Conservation (phyloP, 2,329 filamentous ascomycete species). For the Graphiopsis chlorocephala region DNA sequence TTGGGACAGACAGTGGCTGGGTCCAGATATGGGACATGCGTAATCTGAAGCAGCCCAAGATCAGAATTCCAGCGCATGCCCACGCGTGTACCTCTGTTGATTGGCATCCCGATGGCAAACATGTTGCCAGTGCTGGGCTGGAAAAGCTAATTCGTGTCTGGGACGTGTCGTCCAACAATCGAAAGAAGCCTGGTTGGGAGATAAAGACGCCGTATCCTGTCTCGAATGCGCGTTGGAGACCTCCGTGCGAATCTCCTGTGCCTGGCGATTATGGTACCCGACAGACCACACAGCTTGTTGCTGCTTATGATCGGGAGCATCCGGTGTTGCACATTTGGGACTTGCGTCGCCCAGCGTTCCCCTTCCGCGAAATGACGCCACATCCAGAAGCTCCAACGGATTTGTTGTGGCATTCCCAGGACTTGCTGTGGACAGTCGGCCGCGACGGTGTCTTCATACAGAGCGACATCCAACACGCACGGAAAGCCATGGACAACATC, state of each 20-base stretch:
- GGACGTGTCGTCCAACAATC: conserved; percentile 58
- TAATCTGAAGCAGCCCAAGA: conserved; percentile 54
- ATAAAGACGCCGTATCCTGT: conserved; percentile 62
- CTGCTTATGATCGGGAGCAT: conserved; percentile 61
- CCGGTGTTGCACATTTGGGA: conserved; percentile 64
- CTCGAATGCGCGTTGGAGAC: conserved; percentile 61
- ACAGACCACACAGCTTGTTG: conserved; percentile 61
- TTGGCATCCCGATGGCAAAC: conserved; percentile 66
- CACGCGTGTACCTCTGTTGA: conserved; percentile 58
- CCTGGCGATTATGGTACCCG: conserved; percentile 51
- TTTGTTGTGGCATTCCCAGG: conserved; percentile 62
- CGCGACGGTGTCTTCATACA: conserved; percentile 61
- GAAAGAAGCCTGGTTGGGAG: conserved; percentile 58
- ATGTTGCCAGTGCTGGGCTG: conserved; percentile 60
- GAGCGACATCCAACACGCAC: conserved; percentile 59
- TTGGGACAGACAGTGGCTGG: conserved; percentile 62
- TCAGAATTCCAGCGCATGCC: conserved; percentile 62
- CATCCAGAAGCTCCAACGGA: conserved; percentile 57
- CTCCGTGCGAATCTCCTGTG: conserved; percentile 55
- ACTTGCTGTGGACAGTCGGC: conserved; percentile 63
- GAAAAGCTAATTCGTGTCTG: conserved; percentile 63
- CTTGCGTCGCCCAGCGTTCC: conserved; percentile 59
- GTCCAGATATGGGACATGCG: conserved; percentile 65
- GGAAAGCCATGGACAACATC: conserved; percentile 55
- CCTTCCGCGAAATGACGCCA: conserved; percentile 59